Base-by-base conservation (phyloP, 371 early-diverging fungal species). In the Mortierella sp. region DNA sequence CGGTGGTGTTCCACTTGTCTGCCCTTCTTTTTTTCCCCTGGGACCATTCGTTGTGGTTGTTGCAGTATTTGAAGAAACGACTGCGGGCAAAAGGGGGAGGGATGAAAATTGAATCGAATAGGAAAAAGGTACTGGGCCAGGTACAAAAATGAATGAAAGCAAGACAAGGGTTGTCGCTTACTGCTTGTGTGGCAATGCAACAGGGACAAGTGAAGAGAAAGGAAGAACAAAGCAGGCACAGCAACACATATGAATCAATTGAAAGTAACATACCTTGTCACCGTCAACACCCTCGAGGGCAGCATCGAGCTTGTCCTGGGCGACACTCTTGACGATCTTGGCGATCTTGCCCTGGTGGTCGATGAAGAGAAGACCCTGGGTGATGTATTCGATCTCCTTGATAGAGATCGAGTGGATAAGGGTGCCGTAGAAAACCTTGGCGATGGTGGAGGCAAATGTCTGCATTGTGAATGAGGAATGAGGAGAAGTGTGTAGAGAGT, bases 371-470 rank as follows among this genome's bases (percentile, higher is more conserved):
- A 93, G 88, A 37, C 91, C 92, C 59, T 90, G 82, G 3, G 73
- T 73, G 40, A 94, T 79, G 69, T 92, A 89, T 50, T 93, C 93
- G 11, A 96, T 83, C 13, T 93, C 84, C 11, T 79, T 77, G 1
- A 92, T 82, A 26, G 92, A 90, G 13, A 91, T 70, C 6, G 95
- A 92, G 83, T 96, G 96, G 74, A 94, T 88, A 46, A 95, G 75
- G 21, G 94, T 92, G 21, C 95, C 96, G 72, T 93, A 89, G 82
- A 90, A 93, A 34, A 94, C 88, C 57, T 82, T 76, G 59, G 73
- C 61, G 64, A 71, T 71, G 51, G 72, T 51, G 34, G 74, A 74
- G 34, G 76, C 81, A 55, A 77, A 71, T 40, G 77, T 76, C 37
- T 78, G 19, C 71, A 73, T 75, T 57, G 64, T 50, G 57, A 40